Evolutionary conservation across 2,329 filamentous ascomycete species (phyloP).

Genomic region (Fusarium guadeloupense): DNA sequence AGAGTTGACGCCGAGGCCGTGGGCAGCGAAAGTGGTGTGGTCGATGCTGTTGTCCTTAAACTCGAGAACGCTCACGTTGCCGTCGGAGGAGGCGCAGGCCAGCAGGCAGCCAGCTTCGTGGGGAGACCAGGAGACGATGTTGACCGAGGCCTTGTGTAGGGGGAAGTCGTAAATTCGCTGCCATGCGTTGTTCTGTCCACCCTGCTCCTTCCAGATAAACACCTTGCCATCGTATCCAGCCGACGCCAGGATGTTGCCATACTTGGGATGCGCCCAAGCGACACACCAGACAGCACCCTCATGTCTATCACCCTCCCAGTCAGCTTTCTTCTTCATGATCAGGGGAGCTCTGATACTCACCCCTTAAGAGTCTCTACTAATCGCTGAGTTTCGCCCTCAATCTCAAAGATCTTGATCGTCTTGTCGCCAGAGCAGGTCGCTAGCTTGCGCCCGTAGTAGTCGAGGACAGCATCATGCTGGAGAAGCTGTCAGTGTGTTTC

Average conservation of each 20-base stretch:
- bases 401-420: constrained; percentile 99
- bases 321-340: constrained; percentile 12
- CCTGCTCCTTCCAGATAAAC: constrained; percentile 95
- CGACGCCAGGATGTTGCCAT: constrained; percentile 95
- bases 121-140: constrained; percentile 97
- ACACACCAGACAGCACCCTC: constrained; percentile 98
- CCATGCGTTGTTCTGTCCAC: constrained; percentile 67
- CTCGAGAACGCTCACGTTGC: constrained; percentile 91
- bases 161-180: constrained; percentile 92
- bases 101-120: constrained; percentile 95
- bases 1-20: constrained; percentile 93
- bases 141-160: constrained; percentile 94
- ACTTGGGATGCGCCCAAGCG: constrained; percentile 97
- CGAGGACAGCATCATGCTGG: constrained; percentile 95
- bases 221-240: constrained; percentile 98
- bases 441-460: constrained; percentile 96
- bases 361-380: constrained; percentile 94
- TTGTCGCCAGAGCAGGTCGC: constrained; percentile 98
- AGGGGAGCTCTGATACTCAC: constrained; percentile 58
- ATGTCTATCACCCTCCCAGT: constrained; percentile 66
- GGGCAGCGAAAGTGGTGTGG: constrained; percentile 88
- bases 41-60: constrained; percentile 97
- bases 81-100: constrained; percentile 93
- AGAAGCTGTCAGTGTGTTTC: constrained; percentile 34
- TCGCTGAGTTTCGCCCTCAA: constrained; percentile 91